These are phyloP conservation scores for Coprinopsis cinerea DNA, from an alignment of 768 basidiomycete genomes.

Conservation along the genomic window DNA sequence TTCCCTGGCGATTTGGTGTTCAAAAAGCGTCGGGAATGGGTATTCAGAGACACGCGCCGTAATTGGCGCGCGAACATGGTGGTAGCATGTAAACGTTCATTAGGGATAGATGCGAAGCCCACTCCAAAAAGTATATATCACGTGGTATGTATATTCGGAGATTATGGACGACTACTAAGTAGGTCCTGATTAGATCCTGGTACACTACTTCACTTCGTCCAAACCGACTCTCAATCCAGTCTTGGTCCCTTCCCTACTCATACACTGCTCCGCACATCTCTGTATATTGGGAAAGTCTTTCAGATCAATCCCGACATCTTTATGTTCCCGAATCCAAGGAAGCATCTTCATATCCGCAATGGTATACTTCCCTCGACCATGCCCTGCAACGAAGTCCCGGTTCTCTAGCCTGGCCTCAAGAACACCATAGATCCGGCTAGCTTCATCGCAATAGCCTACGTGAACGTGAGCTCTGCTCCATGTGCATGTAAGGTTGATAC, in stretches of 20 bases:
- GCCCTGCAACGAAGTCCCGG: slow-evolving; percentile 78
- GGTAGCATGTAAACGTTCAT: background rate
- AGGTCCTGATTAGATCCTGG: too few relatives aligned
- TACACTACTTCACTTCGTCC: too few relatives aligned
- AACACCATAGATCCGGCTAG: slow-evolving; percentile 77
- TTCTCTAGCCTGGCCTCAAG: slow-evolving; percentile 70
- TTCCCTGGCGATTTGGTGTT: slow-evolving; percentile 13
- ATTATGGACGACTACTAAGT: too few relatives aligned
- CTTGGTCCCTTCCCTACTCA: too few relatives aligned
- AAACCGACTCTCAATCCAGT: too few relatives aligned
- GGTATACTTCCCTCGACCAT: slow-evolving; percentile 58
- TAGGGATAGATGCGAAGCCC: background rate
- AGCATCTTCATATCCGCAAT: slow-evolving; percentile 69
- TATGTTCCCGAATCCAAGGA: slow-evolving; percentile 54
- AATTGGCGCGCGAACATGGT: slow-evolving; percentile 1
- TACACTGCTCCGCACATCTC: too few relatives aligned
- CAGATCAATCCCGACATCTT: slow-evolving; percentile 44
- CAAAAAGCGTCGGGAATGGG: background rate
- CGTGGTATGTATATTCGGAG: too few relatives aligned
- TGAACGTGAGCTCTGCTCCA: background rate
- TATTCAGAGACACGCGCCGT: background rate
- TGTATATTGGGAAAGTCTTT: slow-evolving; percentile 64
- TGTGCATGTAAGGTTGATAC: too few relatives aligned
- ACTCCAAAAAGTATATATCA: background rate
- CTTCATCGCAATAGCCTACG: slow-evolving; percentile 73